phyloP scores from a whole-genome alignment of 345 rosid species.

The Psidium friedrichsthalianum region DNA sequence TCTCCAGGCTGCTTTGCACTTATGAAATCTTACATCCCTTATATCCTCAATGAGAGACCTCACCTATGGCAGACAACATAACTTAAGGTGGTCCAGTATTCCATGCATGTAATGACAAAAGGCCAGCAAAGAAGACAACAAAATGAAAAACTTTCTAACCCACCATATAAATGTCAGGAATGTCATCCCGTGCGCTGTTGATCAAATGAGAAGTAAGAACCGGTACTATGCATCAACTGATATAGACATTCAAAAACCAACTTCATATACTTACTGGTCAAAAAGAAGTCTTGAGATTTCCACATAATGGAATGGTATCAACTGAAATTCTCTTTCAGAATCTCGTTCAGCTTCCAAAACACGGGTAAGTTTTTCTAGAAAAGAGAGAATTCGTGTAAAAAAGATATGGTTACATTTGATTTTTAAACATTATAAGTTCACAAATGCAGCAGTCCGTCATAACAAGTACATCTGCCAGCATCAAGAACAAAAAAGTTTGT shows the following conservation, averaged over 20 bases:
- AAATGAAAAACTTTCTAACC: conserved; percentile 3
- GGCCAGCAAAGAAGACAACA: not conserved
- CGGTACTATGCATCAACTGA: not conserved
- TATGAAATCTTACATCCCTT: conserved; percentile 88
- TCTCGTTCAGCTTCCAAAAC: conserved; percentile 85
- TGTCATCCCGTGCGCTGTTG: conserved; percentile 81
- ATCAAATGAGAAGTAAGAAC: not conserved
- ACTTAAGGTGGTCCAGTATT: not conserved
- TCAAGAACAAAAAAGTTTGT: not conserved
- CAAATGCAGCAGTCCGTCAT: not conserved
- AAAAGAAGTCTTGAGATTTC: conserved; percentile 83
- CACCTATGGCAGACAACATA: conserved; percentile 30
- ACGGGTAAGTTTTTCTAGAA: conserved; percentile 54
- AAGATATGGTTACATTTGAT: not conserved
- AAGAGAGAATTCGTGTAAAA: not conserved
- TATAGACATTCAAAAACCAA: not conserved
- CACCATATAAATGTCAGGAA: conserved; percentile 87
- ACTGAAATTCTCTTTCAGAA: conserved; percentile 69
- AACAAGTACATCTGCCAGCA: not conserved
- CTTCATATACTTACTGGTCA: conserved; percentile 47
- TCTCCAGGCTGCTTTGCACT: conserved; percentile 79
- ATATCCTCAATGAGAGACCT: conserved; percentile 86
- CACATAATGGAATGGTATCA: conserved; percentile 73
- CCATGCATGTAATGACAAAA: not conserved
- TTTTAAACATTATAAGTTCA: not conserved